These are phyloP conservation scores for Salicornia ramosissima DNA, from an alignment of 148 eudicot species.

Conservation along the genomic window DNA sequence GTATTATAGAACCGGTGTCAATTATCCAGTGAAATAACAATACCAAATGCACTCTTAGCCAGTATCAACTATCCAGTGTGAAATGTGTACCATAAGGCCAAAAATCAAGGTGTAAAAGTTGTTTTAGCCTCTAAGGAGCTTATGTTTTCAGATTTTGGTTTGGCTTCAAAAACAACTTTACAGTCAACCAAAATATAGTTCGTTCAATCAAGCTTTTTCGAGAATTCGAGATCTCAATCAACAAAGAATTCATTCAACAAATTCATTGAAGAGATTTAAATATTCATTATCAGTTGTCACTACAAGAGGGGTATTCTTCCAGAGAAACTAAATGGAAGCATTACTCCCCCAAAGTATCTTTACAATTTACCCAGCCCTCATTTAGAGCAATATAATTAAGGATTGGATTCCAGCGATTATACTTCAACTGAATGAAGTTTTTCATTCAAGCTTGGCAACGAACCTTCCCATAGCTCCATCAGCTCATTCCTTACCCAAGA, in stretches of 20 bases:
- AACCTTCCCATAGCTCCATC: slow-evolving; percentile 88
- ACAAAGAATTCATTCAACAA: background rate
- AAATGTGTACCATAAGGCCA: too few species aligned
- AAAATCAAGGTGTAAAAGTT: too few species aligned
- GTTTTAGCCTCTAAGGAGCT: too few species aligned
- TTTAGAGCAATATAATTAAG: slow-evolving; percentile 3
- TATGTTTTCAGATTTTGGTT: too few species aligned
- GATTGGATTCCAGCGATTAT: slow-evolving; percentile 24
- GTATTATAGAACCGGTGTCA: too few species aligned
- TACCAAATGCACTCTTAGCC: too few species aligned
- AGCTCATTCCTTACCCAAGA: slow-evolving; percentile 86
- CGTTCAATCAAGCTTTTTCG: too few species aligned
- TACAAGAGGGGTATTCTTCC: slow-evolving; percentile 20
- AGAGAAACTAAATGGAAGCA: slow-evolving; percentile 12
- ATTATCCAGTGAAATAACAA: too few species aligned
- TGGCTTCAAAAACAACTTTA: too few species aligned
- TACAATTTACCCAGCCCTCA: slow-evolving; percentile 24
- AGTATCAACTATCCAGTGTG: too few species aligned
- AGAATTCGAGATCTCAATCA: too few species aligned
- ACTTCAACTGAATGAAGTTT: slow-evolving; percentile 57
- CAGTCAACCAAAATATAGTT: too few species aligned
- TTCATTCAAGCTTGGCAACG: slow-evolving; percentile 41
- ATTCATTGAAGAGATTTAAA: slow-evolving; percentile 10
- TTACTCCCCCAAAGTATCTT: slow-evolving; percentile 18
- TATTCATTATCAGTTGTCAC: background rate